These are phyloP conservation scores for Plenodomus biglobosus DNA, from an alignment of 2,329 filamentous ascomycete genomes.

Conservation along the genomic window DNA sequence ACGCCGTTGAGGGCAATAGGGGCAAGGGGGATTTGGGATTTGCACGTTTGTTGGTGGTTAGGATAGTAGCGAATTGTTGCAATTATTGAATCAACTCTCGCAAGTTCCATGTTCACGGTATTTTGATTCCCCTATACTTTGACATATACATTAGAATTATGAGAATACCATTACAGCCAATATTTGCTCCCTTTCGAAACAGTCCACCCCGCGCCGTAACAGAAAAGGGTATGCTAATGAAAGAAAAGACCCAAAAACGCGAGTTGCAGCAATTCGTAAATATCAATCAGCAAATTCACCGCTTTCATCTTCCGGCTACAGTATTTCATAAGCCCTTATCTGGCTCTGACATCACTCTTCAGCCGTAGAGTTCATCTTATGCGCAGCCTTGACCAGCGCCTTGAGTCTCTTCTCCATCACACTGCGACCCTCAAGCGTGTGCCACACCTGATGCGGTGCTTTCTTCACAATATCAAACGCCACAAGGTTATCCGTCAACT, in stretches of 20 bases:
- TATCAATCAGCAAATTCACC: background rate
- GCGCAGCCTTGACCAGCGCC: slow-evolving; percentile 60
- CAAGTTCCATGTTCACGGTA: no score
- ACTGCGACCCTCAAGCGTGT: slow-evolving; percentile 68
- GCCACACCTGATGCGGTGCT: slow-evolving; percentile 87
- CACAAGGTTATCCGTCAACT: slow-evolving; percentile 74
- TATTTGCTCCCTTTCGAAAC: background rate
- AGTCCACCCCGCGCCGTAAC: background rate
- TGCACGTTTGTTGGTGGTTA: background rate
- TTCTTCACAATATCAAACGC: slow-evolving; percentile 85
- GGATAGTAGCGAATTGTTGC: no score
- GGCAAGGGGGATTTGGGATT: background rate
- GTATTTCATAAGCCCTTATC: no score
- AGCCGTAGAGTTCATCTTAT: slow-evolving; percentile 13
- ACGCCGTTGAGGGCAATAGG: slow-evolving; percentile 11
- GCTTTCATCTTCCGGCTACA: background rate
- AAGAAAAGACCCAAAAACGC: no score
- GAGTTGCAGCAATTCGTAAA: no score
- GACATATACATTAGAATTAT: no score
- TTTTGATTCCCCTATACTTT: no score
- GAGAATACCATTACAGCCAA: no score
- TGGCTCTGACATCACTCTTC: no score
- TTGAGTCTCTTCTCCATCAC: slow-evolving; percentile 77
- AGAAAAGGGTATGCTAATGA: slow-evolving; percentile 12
- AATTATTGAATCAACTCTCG: no score